These are phyloP conservation scores for Byssothecium circinans DNA, from an alignment of 2,329 filamentous ascomycete genomes.

Conservation along the genomic window DNA sequence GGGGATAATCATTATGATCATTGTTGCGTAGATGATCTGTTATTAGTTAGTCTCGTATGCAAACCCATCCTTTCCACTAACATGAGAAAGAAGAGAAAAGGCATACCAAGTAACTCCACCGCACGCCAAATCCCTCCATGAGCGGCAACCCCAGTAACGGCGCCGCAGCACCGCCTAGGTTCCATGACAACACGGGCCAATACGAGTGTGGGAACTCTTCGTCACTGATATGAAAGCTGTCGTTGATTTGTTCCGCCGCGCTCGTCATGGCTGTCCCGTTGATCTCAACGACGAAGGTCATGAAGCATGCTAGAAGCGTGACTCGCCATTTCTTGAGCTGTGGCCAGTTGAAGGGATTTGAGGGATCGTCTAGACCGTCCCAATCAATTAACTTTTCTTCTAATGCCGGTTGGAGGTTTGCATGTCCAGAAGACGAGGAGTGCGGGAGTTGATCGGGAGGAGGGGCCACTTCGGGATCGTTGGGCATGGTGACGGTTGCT, in stretches of 20 bases:
- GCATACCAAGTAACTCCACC: slow-evolving; percentile 47
- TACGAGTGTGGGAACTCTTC: slow-evolving; percentile 45
- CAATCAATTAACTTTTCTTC: slow-evolving; percentile 16
- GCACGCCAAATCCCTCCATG: slow-evolving; percentile 50
- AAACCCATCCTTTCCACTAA: too few relatives aligned
- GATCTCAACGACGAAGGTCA: slow-evolving; percentile 40
- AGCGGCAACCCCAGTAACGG: slow-evolving; percentile 47
- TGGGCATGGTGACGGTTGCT: background rate
- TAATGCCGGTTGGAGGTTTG: too few relatives aligned
- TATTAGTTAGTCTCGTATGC: too few relatives aligned
- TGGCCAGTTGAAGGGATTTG: slow-evolving; percentile 48
- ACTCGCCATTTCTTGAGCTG: slow-evolving; percentile 46
- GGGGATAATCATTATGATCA: slow-evolving; percentile 48
- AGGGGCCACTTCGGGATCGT: background rate
- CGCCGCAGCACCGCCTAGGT: slow-evolving; percentile 46
- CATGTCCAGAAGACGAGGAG: background rate
- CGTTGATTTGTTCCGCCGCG: slow-evolving; percentile 39
- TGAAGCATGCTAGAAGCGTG: slow-evolving; percentile 48
- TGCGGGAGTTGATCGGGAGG: background rate
- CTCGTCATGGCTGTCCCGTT: slow-evolving; percentile 39
- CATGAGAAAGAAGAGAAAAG: background rate
- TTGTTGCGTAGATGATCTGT: slow-evolving; percentile 41
- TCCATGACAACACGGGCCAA: slow-evolving; percentile 48
- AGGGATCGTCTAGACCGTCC: slow-evolving; percentile 24
- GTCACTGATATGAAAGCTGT: slow-evolving; percentile 45